Conservation (phyloP, 305 asterid genomes). For the Rubia occidens region DNA sequence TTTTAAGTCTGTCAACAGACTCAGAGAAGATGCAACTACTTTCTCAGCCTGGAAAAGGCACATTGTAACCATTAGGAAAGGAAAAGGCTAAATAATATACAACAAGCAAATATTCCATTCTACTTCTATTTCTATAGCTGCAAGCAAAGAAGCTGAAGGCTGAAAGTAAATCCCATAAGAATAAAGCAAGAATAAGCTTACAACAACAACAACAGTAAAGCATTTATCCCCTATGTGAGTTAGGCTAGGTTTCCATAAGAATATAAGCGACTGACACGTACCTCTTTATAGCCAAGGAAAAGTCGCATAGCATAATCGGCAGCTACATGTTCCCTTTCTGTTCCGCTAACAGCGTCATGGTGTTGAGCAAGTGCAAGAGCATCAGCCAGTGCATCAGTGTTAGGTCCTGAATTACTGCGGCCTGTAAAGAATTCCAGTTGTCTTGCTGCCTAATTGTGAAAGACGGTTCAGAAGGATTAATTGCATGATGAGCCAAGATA, state of each 20-base stretch:
- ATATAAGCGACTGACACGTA: conserved; percentile 16
- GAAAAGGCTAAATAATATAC: not conserved
- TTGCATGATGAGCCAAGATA: not conserved
- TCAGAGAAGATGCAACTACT: conserved; percentile 66
- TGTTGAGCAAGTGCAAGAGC: conserved; percentile 79
- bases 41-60: conserved; percentile 54
- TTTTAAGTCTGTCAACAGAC: conserved; percentile 43
- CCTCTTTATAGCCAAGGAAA: conserved; percentile 64
- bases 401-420: conserved; percentile 41
- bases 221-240: not conserved
- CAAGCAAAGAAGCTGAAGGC: conserved; percentile 4
- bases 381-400: conserved; percentile 61
- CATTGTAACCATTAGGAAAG: conserved; percentile 20
- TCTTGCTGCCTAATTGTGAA: conserved; percentile 56
- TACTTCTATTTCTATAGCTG: not conserved
- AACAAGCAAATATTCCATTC: not conserved
- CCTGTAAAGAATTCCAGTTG: conserved; percentile 68
- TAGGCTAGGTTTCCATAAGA: not conserved
- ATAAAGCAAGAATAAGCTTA: not conserved
- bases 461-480: not conserved
- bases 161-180: conserved; percentile 12
- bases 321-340: conserved; percentile 68
- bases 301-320: conserved; percentile 77
- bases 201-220: not conserved
- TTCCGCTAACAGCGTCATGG: conserved; percentile 85